Evolutionary conservation across 116 monocot genomes (phyloP).

Genomic region (Zostera marina): DNA sequence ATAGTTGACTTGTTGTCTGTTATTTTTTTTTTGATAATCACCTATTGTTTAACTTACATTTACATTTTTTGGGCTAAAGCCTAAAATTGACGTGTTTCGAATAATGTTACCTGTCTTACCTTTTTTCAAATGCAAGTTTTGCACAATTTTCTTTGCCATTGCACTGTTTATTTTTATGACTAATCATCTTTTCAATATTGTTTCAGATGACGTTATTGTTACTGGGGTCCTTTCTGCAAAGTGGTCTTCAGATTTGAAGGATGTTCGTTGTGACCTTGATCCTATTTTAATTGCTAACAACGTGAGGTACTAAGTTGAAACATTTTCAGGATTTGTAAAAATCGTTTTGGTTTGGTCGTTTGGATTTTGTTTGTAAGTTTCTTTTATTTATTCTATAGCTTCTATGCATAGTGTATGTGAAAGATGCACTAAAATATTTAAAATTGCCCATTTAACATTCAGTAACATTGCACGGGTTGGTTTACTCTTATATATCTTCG

Average conservation of each 20-base stretch:
- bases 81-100: background rate
- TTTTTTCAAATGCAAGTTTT: background rate
- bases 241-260: constrained; percentile 92
- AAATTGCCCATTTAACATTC: background rate
- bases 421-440: background rate
- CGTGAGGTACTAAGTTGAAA: constrained; percentile 39
- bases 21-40: too few species aligned
- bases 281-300: constrained; percentile 80
- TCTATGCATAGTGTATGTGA: background rate
- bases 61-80: background rate
- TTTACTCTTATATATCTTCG: background rate
- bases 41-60: background rate
- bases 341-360: background rate
- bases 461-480: background rate
- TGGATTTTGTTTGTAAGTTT: background rate
- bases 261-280: constrained; percentile 96
- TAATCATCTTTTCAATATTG: background rate
- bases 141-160: too few species aligned
- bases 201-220: constrained; percentile 90
- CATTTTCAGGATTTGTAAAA: background rate
- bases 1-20: background rate
- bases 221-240: constrained; percentile 89
- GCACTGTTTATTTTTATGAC: too few species aligned
- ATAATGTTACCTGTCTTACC: background rate
- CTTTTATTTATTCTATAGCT: background rate